Percentiles rank a stretch among this genome's conserved stretches.
These are phyloP conservation scores for Plantago ovata DNA, from an alignment of 257 asterid species.

Conservation along the genomic window DNA sequence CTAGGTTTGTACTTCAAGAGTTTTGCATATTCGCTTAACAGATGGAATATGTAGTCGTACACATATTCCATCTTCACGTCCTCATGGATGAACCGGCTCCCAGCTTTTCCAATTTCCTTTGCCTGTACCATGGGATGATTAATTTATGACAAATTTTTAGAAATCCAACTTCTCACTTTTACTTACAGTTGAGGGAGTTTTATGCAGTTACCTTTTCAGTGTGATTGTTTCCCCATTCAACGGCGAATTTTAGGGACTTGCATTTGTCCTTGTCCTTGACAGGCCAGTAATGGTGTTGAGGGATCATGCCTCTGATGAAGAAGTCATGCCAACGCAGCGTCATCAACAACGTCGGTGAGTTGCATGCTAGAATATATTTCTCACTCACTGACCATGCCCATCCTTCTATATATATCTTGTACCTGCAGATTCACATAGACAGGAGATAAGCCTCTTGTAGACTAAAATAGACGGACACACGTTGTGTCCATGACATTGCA, in stretches of 20 bases:
- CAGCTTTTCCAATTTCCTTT: conserved; percentile 66
- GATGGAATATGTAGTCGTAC: conserved; percentile 73
- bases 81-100: conserved; percentile 68
- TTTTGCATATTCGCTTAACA: conserved; percentile 69
- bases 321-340: conserved; percentile 71
- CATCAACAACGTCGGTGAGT: conserved; percentile 70
- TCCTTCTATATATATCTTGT: conserved; percentile 89
- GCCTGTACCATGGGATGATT: conserved; percentile 45
- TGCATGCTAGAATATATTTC: conserved; percentile 77
- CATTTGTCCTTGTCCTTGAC: conserved; percentile 59
- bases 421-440: conserved; percentile 35
- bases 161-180: no score
- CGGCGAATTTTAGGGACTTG: conserved; percentile 72
- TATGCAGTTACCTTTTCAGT: conserved; percentile 55
- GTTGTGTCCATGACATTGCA: neutral
- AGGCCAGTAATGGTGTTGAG: conserved; percentile 86
- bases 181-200: no score
- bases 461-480: no score
- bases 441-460: no score
- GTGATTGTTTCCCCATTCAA: conserved; percentile 83
- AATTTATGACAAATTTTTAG: neutral
- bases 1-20: conserved; percentile 58
- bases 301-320: conserved; percentile 71
- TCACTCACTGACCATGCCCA: conserved; percentile 90
- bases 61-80: conserved; percentile 72